phyloP scores from a whole-genome alignment of 768 basidiomycete species.

The Mycena galopus region DNA sequence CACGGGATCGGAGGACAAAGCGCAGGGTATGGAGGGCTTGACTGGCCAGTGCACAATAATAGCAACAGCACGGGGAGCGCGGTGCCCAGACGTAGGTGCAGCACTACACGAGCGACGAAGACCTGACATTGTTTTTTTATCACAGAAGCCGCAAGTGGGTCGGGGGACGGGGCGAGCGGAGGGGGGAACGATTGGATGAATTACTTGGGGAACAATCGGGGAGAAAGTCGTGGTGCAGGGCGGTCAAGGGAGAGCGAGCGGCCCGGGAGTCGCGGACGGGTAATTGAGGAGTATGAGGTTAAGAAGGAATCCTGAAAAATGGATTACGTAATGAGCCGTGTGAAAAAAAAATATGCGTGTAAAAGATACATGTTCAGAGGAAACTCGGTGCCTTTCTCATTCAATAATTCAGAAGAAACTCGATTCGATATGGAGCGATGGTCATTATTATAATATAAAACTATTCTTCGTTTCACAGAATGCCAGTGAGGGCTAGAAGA shows the following conservation, averaged over 20 bases:
- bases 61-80: conserved; percentile 9
- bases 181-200: conserved; percentile 33
- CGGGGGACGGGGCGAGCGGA: conserved; percentile 5
- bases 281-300: conserved; percentile 35
- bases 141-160: conserved; percentile 10
- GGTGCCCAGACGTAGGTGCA: conserved; percentile 21
- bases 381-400: no score
- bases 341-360: no score
- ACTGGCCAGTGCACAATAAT: conserved; percentile 38
- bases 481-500: no score
- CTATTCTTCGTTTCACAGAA: no score
- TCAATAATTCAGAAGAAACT: no score
- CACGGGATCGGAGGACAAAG: conserved; percentile 8
- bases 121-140: not conserved
- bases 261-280: conserved; percentile 34
- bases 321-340: no score
- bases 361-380: no score
- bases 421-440: no score
- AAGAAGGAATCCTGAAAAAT: conserved; percentile 29
- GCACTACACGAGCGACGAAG: not conserved
- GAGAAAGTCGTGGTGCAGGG: conserved; percentile 4
- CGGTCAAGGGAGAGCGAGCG: conserved; percentile 29
- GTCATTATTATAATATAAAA: no score
- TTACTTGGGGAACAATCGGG: conserved; percentile 19
- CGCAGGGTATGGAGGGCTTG: conserved; percentile 21